Percentiles rank a stretch among this genome's conserved stretches.
Evolutionary conservation across 805 yeast genomes (phyloP).

Genomic region (Metschnikowia noctiluminum): DNA sequence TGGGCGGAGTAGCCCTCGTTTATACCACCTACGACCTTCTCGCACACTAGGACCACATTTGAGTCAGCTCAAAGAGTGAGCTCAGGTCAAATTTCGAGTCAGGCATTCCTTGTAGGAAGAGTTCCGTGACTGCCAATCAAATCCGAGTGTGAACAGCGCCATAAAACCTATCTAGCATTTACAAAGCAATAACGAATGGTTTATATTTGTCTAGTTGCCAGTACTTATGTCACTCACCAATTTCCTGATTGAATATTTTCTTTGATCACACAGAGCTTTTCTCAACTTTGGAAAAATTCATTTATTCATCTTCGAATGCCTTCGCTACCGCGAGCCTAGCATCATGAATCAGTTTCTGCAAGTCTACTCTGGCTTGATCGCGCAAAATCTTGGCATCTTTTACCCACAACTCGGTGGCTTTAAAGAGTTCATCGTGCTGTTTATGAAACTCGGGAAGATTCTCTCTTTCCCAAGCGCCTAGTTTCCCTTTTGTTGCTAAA

Average conservation of each 20-base stretch:
- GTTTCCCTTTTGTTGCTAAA: constrained; percentile 13
- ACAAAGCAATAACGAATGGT: no score
- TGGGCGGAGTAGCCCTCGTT: constrained; percentile 61
- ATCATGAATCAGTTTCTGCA: constrained; percentile 16
- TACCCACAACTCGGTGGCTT: constrained; percentile 10
- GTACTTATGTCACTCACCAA: no score
- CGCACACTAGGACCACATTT: neutral
- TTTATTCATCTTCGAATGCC: constrained; percentile 11
- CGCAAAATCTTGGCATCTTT: constrained; percentile 11
- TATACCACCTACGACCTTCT: constrained; percentile 53
- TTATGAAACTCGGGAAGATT: constrained; percentile 30
- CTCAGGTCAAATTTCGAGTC: no score
- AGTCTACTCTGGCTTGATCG: constrained; percentile 14
- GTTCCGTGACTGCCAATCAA: no score
- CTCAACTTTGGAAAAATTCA: neutral
- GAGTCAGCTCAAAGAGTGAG: no score
- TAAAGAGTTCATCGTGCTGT: constrained; percentile 22
- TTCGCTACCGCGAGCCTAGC: constrained; percentile 14
- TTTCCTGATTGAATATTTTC: no score
- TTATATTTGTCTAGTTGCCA: no score
- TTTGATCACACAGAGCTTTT: no score
- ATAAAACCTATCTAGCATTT: no score
- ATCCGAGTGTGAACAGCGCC: no score
- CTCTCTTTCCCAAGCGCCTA: constrained; percentile 25
- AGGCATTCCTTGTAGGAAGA: no score